Conservation (phyloP, 805 yeast genomes). For the Candida boleticola region DNA sequence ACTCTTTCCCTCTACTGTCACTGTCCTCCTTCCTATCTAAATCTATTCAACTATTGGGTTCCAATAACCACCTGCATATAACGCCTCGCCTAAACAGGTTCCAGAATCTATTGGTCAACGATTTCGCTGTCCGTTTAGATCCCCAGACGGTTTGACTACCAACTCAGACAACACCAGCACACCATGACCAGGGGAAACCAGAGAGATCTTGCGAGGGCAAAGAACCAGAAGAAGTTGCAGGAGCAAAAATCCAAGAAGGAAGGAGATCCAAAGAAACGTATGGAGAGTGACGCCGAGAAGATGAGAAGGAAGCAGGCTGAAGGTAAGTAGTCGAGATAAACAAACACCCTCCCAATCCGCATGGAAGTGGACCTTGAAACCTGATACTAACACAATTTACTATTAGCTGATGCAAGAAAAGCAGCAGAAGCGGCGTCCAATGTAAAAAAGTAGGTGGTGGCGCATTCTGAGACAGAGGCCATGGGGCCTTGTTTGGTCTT, state of each 20-base stretch:
- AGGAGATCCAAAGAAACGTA: conserved; percentile 84
- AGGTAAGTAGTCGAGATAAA: conserved; percentile 51
- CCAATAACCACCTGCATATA: too few relatives aligned
- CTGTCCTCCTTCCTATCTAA: too few relatives aligned
- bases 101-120: too few relatives aligned
- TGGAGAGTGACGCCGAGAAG: conserved; percentile 87
- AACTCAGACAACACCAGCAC: too few relatives aligned
- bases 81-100: too few relatives aligned
- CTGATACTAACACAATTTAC: conserved; percentile 2
- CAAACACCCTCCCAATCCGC: not conserved
- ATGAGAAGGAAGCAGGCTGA: conserved; percentile 86
- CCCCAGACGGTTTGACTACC: too few relatives aligned
- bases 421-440: conserved; percentile 28
- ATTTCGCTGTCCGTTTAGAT: too few relatives aligned
- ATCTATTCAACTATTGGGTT: too few relatives aligned
- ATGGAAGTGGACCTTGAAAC: not conserved
- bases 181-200: conserved; percentile 95
- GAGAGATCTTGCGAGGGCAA: conserved; percentile 89
- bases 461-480: too few relatives aligned
- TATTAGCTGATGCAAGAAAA: conserved; percentile 53
- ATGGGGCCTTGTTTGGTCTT: too few relatives aligned
- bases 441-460: conserved; percentile 8
- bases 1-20: too few relatives aligned
- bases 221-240: conserved; percentile 77
- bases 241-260: conserved; percentile 54